phyloP scores from a whole-genome alignment of 371 early-diverging fungal species.

The Apophysomyces ossiformis region DNA sequence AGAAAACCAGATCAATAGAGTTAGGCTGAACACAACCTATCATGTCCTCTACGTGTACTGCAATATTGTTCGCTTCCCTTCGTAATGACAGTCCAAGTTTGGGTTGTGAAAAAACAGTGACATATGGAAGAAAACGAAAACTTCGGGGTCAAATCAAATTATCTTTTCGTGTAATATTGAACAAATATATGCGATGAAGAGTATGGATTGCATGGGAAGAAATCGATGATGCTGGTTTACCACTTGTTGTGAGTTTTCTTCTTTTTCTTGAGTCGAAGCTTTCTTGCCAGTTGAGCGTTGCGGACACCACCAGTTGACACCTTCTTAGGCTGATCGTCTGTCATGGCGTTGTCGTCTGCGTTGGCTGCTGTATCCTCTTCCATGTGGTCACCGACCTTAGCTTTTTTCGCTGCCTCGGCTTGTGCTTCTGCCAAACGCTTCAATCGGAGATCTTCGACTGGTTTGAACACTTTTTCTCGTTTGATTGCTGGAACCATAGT shows the following conservation, averaged over 20 bases:
- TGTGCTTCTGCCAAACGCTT: slow-evolving; percentile 51
- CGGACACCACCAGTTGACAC: slow-evolving; percentile 48
- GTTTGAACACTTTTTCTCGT: slow-evolving; percentile 47
- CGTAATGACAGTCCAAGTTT: no score
- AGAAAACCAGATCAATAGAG: no score
- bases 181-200: not conserved
- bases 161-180: not conserved
- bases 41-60: no score
- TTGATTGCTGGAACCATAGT: slow-evolving; percentile 37
- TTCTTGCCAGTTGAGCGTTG: slow-evolving; percentile 37
- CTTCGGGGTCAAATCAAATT: no score
- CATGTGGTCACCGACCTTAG: slow-evolving; percentile 36
- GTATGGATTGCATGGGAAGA: not conserved
- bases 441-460: slow-evolving; percentile 51
- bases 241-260: slow-evolving; percentile 20
- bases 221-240: not conserved
- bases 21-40: no score
- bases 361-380: slow-evolving; percentile 25
- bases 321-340: slow-evolving; percentile 23
- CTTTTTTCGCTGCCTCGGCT: slow-evolving; percentile 46
- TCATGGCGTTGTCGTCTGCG: slow-evolving; percentile 16
- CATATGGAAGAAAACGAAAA: no score
- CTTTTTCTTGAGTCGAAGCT: slow-evolving; percentile 41
- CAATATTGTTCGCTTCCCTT: no score
- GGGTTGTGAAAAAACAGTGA: no score